Evolutionary conservation across 108 stramenopile species (phyloP).

Genomic region (Schizochytrium sp.): DNA sequence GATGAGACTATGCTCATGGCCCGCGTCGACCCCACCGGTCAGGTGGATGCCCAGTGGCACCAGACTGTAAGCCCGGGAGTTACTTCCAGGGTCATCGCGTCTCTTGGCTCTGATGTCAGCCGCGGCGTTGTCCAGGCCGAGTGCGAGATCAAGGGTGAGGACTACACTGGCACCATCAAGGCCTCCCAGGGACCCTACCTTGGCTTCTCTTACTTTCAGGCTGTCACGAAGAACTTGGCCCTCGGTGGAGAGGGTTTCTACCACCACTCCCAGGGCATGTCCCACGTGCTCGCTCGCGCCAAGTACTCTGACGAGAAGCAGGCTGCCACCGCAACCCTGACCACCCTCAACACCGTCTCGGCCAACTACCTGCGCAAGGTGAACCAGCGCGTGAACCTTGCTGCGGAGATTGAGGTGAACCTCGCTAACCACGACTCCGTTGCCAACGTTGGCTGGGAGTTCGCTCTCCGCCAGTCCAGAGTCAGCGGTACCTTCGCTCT

Average conservation of each 20-base stretch:
- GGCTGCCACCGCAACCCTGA: slow-evolving; percentile 13
- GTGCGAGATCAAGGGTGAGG: slow-evolving; percentile 46
- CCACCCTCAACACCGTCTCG: slow-evolving; percentile 57
- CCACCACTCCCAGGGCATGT: slow-evolving; percentile 54
- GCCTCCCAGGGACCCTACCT: slow-evolving; percentile 50
- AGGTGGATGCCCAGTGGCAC: slow-evolving; percentile 57
- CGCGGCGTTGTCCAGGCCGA: slow-evolving; percentile 53
- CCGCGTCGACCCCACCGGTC: slow-evolving; percentile 46
- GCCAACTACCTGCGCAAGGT: slow-evolving; percentile 59
- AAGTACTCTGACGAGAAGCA: slow-evolving; percentile 61
- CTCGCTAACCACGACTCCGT: slow-evolving; percentile 45
- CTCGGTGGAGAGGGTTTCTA: slow-evolving; percentile 54
- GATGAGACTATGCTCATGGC: slow-evolving; percentile 47
- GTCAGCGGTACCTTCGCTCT: slow-evolving; percentile 40
- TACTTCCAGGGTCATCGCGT: slow-evolving; percentile 19
- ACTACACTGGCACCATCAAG: slow-evolving; percentile 53
- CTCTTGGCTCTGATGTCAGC: slow-evolving; percentile 1
- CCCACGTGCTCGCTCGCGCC: slow-evolving; percentile 39
- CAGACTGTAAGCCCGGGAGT: slow-evolving; percentile 50
- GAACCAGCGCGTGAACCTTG: slow-evolving; percentile 37
- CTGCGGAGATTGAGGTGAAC: slow-evolving; percentile 52
- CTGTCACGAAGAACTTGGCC: slow-evolving; percentile 53
- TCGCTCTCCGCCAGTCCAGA: slow-evolving; percentile 40
- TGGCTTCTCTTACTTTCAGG: slow-evolving; percentile 48
- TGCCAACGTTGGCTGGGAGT: slow-evolving; percentile 58